These are phyloP conservation scores for Climacium dendroides DNA, from an alignment of 225 moss, liverwort and hornwort species.

Conservation along the genomic window DNA sequence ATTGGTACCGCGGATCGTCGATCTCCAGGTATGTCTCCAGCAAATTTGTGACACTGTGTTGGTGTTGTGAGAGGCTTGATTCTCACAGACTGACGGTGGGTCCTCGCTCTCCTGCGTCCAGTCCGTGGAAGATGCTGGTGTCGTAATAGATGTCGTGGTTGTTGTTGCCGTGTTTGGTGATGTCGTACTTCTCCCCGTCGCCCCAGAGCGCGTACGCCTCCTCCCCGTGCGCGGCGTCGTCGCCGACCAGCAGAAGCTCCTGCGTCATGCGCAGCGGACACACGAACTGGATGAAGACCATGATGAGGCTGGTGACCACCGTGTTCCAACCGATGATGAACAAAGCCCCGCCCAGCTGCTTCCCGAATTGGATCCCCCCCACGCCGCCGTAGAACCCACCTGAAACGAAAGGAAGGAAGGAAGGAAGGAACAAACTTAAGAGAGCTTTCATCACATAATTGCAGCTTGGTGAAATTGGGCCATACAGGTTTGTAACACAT, in stretches of 20 bases:
- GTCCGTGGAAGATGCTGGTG: not conserved
- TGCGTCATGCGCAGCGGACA: slow-evolving; percentile 30
- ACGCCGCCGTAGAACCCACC: slow-evolving; percentile 28
- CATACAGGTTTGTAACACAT: not conserved
- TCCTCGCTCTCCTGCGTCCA: slow-evolving; percentile 10
- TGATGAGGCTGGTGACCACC: slow-evolving; percentile 27
- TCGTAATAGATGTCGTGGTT: slow-evolving; percentile 1
- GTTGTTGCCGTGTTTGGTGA: slow-evolving; percentile 8
- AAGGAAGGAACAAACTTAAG: not conserved
- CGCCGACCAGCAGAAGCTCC: slow-evolving; percentile 33
- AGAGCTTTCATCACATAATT: not conserved
- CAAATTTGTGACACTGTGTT: not conserved
- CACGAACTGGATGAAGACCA: not conserved
- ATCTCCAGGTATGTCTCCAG: not conserved
- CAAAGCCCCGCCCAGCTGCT: slow-evolving; percentile 24
- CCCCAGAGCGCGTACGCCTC: slow-evolving; percentile 49
- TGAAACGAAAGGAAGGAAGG: not conserved
- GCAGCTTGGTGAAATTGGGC: not conserved
- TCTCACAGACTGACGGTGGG: slow-evolving; percentile 19
- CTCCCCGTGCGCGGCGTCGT: slow-evolving; percentile 44
- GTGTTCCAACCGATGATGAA: slow-evolving; percentile 44
- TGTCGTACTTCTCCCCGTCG: slow-evolving; percentile 40
- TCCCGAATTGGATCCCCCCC: slow-evolving; percentile 17
- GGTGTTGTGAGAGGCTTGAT: not conserved
- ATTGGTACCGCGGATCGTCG: not conserved